Base-by-base conservation (phyloP, 441 rosid species). In the Eutrema salsugineum region DNA sequence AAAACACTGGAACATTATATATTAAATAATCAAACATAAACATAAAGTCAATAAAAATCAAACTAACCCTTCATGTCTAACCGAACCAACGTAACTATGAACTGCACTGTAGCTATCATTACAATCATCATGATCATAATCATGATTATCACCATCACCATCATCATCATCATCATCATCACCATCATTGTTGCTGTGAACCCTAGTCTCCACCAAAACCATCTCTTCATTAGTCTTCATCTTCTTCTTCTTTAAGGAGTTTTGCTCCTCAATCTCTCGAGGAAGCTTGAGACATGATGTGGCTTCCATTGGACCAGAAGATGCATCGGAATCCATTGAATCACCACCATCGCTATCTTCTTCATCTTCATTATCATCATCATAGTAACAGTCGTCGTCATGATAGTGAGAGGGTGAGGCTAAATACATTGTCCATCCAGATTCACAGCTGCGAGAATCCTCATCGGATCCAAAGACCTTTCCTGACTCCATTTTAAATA, bases 291-390 rank as follows among this genome's bases (percentile, higher is more conserved):
- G 63, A 70, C 8, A 42, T 20, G 71, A 58, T 5, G 62, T 76
- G 27, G 72, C 50, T 59, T 77, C 77, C 80, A 77, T 71, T 4
- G 89, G 96, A 39, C 92, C 89, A 48, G 97, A 91, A 74, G 96
- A 89, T 27, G 97, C 97, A 70, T 91, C 97, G 15, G 94, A 91
- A 9, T 85, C 85, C 97, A 91, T 85, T 14, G 97, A 91, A 49
- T 91, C 95, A 77, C 80, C 95, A 65, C 80, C 80, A 51, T 77
- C 80, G 15, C 72, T 77, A 68, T 85, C 93, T 60, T 85, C 93
- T 60, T 88, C 88, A 33, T 80, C 84, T 48, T 60, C 77, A 53
- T 44, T 24, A 39, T 75, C 33, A 57, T 59, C 33, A 48, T 70
- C 55, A 51, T 42, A 64, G 42, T 70, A 63, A 55, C 59, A 65